Conservation (phyloP, 2,329 filamentous ascomycete genomes). For the Orbilia brochopaga region DNA sequence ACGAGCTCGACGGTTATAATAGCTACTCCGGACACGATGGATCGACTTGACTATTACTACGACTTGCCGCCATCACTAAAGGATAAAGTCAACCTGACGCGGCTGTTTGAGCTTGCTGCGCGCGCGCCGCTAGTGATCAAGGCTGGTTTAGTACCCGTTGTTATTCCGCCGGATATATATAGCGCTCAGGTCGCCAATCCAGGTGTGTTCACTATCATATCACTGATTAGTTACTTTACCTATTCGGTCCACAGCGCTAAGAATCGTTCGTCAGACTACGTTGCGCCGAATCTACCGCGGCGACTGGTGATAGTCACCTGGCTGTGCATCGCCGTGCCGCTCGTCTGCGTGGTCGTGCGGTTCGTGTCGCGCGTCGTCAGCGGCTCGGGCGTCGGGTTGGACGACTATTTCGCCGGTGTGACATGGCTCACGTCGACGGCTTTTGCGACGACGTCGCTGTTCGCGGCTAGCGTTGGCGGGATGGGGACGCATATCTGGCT, state of each 20-base stretch:
- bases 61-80: not conserved
- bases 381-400: slow-evolving; percentile 23
- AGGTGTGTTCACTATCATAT: slow-evolving; percentile 19
- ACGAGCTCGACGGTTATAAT: too few species aligned
- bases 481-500: slow-evolving; percentile 38
- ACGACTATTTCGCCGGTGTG: slow-evolving; percentile 34
- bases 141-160: slow-evolving; percentile 22
- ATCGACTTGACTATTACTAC: not conserved
- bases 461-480: slow-evolving; percentile 12
- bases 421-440: slow-evolving; percentile 19
- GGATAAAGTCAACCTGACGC: slow-evolving; percentile 22
- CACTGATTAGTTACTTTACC: not conserved
- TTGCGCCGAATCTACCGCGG: slow-evolving; percentile 18
- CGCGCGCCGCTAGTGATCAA: slow-evolving; percentile 9
- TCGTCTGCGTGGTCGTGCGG: slow-evolving; percentile 23
- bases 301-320: slow-evolving; percentile 24
- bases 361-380: slow-evolving; percentile 33
- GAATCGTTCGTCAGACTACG: slow-evolving; percentile 16
- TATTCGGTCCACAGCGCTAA: not conserved
- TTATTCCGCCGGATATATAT: slow-evolving; percentile 33
- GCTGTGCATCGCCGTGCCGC: slow-evolving; percentile 31
- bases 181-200: slow-evolving; percentile 25
- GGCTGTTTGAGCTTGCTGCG: slow-evolving; percentile 20
- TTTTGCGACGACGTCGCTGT: slow-evolving; percentile 22
- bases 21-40: too few species aligned